A percentile compares a stretch with the other conserved stretches of the same genome.
Evolutionary conservation across 148 eudicot species (phyloP).

Genomic region (Nepenthes mirabilis): DNA sequence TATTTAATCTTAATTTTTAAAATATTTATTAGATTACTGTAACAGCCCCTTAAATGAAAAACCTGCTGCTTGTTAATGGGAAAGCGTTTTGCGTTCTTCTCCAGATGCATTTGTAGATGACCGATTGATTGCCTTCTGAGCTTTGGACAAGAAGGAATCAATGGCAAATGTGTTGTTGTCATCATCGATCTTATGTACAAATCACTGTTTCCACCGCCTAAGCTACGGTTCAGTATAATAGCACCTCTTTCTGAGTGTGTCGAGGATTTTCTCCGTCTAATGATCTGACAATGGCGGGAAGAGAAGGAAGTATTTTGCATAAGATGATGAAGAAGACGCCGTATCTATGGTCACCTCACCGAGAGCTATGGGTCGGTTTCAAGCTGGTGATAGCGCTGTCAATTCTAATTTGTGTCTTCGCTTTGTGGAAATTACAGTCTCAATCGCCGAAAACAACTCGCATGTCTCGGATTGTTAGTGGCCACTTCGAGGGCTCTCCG

Average conservation of each 20-base stretch:
- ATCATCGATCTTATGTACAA: too few relatives aligned
- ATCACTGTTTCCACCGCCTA: constrained; percentile 6
- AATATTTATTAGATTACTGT: too few relatives aligned
- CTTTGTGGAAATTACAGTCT: constrained; percentile 23
- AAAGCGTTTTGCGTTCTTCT: too few relatives aligned
- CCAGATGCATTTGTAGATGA: too few relatives aligned
- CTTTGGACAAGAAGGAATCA: too few relatives aligned
- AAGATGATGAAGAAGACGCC: constrained; percentile 11
- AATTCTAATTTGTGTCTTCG: constrained; percentile 23
- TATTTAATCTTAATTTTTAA: too few relatives aligned
- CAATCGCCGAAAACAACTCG: constrained; percentile 7
- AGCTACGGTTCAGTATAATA: constrained; percentile 19
- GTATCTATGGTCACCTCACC: constrained; percentile 6
- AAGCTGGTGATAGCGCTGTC: constrained; percentile 22
- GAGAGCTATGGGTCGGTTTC: constrained; percentile 16
- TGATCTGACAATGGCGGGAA: constrained; percentile 18
- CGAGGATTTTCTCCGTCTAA: not conserved
- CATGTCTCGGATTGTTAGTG: constrained; percentile 3
- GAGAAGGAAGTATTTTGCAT: constrained; percentile 6
- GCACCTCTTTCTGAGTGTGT: not conserved
- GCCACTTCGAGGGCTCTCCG: constrained; percentile 30
- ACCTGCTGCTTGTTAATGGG: too few relatives aligned
- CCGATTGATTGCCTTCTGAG: too few relatives aligned
- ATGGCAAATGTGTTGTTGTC: too few relatives aligned
- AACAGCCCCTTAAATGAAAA: too few relatives aligned